These are phyloP conservation scores for Nitzschia sp. DNA, from an alignment of 108 stramenopile species.

Conservation along the genomic window DNA sequence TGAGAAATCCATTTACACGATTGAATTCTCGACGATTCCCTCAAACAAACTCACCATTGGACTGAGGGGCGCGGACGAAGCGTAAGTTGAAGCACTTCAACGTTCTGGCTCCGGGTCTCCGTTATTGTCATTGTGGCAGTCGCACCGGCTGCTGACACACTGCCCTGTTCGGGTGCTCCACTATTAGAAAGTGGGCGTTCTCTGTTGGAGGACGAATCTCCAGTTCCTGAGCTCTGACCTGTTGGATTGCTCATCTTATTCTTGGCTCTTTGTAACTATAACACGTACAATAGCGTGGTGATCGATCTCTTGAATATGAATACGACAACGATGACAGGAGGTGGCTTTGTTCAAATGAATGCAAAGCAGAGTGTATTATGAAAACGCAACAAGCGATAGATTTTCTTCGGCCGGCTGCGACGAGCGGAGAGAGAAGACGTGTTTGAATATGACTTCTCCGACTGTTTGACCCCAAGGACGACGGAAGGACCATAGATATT, in stretches of 20 bases:
- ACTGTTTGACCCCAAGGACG: too few relatives aligned
- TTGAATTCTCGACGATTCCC: background rate
- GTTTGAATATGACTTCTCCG: too few relatives aligned
- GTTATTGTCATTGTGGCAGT: conserved; percentile 37
- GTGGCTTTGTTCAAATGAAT: too few relatives aligned
- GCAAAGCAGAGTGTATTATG: too few relatives aligned
- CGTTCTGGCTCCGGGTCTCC: background rate
- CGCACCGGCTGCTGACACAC: background rate
- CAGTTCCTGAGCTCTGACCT: background rate
- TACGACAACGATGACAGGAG: too few relatives aligned
- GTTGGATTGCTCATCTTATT: background rate
- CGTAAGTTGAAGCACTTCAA: conserved; percentile 35
- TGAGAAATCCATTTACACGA: background rate
- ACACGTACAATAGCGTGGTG: too few relatives aligned
- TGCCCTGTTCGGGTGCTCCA: background rate
- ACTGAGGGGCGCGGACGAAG: conserved; percentile 34
- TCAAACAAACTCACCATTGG: conserved; percentile 32
- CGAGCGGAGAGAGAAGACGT: too few relatives aligned
- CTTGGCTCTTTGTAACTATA: too few relatives aligned
- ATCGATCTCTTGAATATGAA: too few relatives aligned
- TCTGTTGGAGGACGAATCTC: background rate
- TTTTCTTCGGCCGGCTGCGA: too few relatives aligned
- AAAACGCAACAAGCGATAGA: too few relatives aligned
- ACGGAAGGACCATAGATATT: too few relatives aligned
- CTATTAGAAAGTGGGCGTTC: background rate